Conservation (phyloP, 192 early-diverging fungal genomes). For the Coemansia sp. region DNA sequence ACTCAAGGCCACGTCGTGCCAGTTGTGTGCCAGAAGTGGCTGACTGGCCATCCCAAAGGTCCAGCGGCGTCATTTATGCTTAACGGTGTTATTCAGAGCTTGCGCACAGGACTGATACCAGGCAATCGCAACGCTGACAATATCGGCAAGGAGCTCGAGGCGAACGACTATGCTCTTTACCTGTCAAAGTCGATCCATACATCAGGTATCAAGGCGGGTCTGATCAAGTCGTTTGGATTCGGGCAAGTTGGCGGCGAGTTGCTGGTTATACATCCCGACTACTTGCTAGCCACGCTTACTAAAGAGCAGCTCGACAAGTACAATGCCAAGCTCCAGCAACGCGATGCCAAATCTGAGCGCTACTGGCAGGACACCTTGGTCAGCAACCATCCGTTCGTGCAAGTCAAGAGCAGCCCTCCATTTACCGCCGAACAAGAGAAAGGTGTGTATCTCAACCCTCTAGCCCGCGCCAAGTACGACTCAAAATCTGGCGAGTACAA, state of each 20-base stretch:
- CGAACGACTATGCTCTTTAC: slow-evolving; percentile 79
- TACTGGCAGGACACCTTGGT: slow-evolving; percentile 36
- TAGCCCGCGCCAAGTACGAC: slow-evolving; percentile 21
- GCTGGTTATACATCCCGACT: slow-evolving; percentile 84
- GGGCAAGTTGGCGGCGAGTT: slow-evolving; percentile 91
- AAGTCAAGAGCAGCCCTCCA: slow-evolving; percentile 23
- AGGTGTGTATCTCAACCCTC: slow-evolving; percentile 21
- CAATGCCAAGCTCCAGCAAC: slow-evolving; percentile 13
- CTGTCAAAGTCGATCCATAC: slow-evolving; percentile 73
- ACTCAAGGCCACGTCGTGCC: slow-evolving; percentile 81
- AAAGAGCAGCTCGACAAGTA: slow-evolving; percentile 66
- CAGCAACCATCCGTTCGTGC: slow-evolving; percentile 32
- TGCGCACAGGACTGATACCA: slow-evolving; percentile 84
- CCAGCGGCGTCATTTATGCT: slow-evolving; percentile 94
- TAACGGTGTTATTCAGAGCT: slow-evolving; percentile 82
- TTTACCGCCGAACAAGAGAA: slow-evolving; percentile 25
- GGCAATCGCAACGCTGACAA: slow-evolving; percentile 82
- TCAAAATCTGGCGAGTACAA: slow-evolving; percentile 48
- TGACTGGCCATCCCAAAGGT: slow-evolving; percentile 91
- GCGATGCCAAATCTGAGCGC: slow-evolving; percentile 6
- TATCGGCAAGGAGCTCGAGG: slow-evolving; percentile 60
- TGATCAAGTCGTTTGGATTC: slow-evolving; percentile 91
- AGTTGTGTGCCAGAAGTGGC: slow-evolving; percentile 88
- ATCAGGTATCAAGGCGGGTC: slow-evolving; percentile 84
- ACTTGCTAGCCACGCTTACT: slow-evolving; percentile 75